These are phyloP conservation scores for Penstemon barbatus DNA, from an alignment of 257 asterid species.

Conservation along the genomic window DNA sequence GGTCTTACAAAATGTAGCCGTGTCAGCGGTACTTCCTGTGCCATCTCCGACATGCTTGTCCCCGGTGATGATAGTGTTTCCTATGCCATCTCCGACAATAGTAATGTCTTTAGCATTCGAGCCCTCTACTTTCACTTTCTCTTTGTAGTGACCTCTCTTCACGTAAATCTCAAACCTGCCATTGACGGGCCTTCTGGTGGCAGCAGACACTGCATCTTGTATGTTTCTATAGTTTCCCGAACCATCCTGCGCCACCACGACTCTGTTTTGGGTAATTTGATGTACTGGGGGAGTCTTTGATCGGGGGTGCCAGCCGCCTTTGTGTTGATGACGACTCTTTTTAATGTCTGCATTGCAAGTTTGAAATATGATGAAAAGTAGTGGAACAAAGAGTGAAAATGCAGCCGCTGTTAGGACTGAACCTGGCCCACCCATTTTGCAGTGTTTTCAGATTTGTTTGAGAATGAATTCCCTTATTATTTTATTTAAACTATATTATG, in stretches of 20 bases:
- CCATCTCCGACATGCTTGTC: not conserved
- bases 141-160: conserved; percentile 8
- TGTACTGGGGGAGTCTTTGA: no score
- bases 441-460: no score
- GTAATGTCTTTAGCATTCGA: not conserved
- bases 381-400: not conserved
- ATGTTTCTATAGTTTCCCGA: conserved; percentile 8
- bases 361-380: not conserved
- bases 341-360: not conserved
- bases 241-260: conserved; percentile 20
- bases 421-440: no score
- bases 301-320: not conserved
- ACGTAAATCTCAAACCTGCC: conserved; percentile 11
- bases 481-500: no score
- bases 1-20: conserved; percentile 8
- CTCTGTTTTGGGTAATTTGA: not conserved
- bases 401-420: not conserved
- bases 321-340: not conserved
- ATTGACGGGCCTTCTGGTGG: not conserved
- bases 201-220: not conserved
- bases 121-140: conserved; percentile 1
- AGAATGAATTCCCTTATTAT: no score
- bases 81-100: conserved; percentile 14
- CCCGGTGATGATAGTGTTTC: conserved; percentile 3
- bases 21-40: not conserved